Percentiles rank a stretch among this genome's conserved stretches.
phyloP scores from a whole-genome alignment of 2,329 filamentous ascomycete species.

The Ceratocystis lukuohia region DNA sequence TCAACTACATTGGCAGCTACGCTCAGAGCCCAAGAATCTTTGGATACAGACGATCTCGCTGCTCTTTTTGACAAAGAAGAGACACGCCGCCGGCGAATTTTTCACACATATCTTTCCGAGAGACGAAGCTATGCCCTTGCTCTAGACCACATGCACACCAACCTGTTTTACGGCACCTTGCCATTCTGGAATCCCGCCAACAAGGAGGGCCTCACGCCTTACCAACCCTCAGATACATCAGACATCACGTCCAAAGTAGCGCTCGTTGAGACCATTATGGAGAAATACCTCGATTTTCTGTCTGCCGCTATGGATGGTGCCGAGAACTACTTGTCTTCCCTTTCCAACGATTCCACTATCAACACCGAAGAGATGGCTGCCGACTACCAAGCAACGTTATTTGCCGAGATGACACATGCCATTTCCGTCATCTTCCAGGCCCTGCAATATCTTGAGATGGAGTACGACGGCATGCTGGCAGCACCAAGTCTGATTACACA shows the following conservation, averaged over 20 bases:
- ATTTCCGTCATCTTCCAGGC: slow-evolving; percentile 62
- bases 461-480: slow-evolving; percentile 13
- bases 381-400: slow-evolving; percentile 47
- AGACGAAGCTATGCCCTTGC: slow-evolving; percentile 54
- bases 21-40: slow-evolving; percentile 33
- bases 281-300: slow-evolving; percentile 36
- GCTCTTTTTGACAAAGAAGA: slow-evolving; percentile 48
- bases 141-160: slow-evolving; percentile 41
- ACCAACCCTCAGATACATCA: slow-evolving; percentile 17
- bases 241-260: slow-evolving; percentile 11
- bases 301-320: slow-evolving; percentile 37
- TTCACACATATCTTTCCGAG: slow-evolving; percentile 59
- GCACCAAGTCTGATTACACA: slow-evolving; percentile 14
- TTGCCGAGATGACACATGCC: slow-evolving; percentile 60
- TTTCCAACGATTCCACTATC: slow-evolving; percentile 37
- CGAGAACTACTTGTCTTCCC: slow-evolving; percentile 36
- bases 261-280: slow-evolving; percentile 20
- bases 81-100: slow-evolving; percentile 51
- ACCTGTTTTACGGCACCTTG: slow-evolving; percentile 32
- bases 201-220: slow-evolving; percentile 17
- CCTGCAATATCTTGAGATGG: slow-evolving; percentile 30
- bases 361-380: slow-evolving; percentile 40
- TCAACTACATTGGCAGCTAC: slow-evolving; percentile 44
- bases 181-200: slow-evolving; percentile 25
- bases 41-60: slow-evolving; percentile 43